Evolutionary conservation across 352 stramenopile genomes (phyloP).

Genomic region (Globisporangium spinosum): DNA sequence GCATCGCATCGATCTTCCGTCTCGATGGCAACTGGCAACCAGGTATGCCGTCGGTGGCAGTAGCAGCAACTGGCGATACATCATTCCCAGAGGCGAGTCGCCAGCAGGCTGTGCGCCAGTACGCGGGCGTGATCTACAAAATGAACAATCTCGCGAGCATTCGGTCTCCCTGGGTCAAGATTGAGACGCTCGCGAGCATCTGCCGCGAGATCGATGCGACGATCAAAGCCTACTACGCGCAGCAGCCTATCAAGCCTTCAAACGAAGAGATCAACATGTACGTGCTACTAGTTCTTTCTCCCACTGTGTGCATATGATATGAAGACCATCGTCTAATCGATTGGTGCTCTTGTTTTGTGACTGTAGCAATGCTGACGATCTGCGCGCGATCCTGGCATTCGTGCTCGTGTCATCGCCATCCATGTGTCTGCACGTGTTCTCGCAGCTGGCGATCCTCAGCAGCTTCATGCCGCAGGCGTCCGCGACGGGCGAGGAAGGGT

Average conservation of each 20-base stretch:
- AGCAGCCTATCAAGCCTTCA: constrained; percentile 11
- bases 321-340: neutral
- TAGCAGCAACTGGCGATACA: constrained; percentile 13
- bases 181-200: constrained; percentile 37
- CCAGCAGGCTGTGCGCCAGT: constrained; percentile 33
- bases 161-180: constrained; percentile 55
- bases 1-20: constrained; percentile 41
- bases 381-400: constrained; percentile 52
- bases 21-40: constrained; percentile 43
- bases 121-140: constrained; percentile 32
- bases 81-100: constrained; percentile 18
- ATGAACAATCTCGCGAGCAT: constrained; percentile 45
- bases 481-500: constrained; percentile 38
- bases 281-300: neutral
- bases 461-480: constrained; percentile 39
- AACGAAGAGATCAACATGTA: constrained; percentile 39
- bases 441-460: constrained; percentile 56
- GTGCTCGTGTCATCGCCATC: constrained; percentile 43
- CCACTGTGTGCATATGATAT: neutral
- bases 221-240: constrained; percentile 42
- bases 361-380: constrained; percentile 39
- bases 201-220: constrained; percentile 43
- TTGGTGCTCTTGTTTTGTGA: neutral
- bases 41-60: too few species aligned
- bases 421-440: constrained; percentile 43